phyloP scores from a whole-genome alignment of 345 rosid species.

The Populus alba region DNA sequence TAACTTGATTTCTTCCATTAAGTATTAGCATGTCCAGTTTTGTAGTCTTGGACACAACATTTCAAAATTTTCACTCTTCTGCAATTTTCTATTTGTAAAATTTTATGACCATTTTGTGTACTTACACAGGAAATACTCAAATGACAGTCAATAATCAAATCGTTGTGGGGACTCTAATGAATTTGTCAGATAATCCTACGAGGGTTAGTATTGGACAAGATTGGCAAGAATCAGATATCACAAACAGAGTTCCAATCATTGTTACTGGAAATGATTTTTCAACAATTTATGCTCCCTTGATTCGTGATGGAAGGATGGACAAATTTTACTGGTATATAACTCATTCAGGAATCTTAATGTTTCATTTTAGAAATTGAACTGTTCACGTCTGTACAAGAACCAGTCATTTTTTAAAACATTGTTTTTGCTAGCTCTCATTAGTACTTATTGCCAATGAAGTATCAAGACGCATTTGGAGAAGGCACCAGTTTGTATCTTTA shows the following conservation, averaged over 20 bases:
- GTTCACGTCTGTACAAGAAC: background rate
- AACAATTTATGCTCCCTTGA: conserved; percentile 84
- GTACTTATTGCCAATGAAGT: background rate
- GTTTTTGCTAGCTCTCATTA: background rate
- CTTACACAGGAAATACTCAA: conserved; percentile 70
- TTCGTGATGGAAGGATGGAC: conserved; percentile 98
- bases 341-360: background rate
- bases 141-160: conserved; percentile 95
- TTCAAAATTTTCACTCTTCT: background rate
- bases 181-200: conserved; percentile 86
- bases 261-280: conserved; percentile 92
- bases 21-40: background rate
- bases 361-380: background rate
- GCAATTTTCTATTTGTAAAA: background rate
- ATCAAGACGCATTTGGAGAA: background rate
- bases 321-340: conserved; percentile 77
- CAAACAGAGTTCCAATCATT: conserved; percentile 83
- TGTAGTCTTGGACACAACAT: background rate
- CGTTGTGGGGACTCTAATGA: conserved; percentile 89
- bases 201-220: conserved; percentile 96
- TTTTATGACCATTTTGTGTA: conserved; percentile 2
- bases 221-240: conserved; percentile 78
- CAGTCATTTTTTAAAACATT: background rate
- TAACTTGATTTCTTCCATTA: background rate
- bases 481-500: too few relatives aligned